Percentiles rank a stretch among this genome's conserved stretches.
Evolutionary conservation across 2,329 filamentous ascomycete genomes (phyloP).

Genomic region (Fusarium sororula): DNA sequence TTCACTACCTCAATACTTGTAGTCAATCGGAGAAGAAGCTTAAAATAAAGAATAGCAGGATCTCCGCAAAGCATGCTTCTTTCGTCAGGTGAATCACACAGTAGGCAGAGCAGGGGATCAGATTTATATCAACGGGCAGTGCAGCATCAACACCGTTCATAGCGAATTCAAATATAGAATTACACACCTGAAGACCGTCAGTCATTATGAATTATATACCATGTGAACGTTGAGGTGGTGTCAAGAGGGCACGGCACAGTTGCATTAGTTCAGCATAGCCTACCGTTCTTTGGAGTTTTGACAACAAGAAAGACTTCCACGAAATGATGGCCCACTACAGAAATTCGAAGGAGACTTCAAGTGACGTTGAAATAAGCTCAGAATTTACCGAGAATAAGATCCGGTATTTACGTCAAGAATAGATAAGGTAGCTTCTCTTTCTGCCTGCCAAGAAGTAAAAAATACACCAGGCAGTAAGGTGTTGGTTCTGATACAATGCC

Average conservation of each 20-base stretch:
- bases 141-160: neutral
- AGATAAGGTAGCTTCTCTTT: neutral
- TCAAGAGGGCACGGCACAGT: neutral
- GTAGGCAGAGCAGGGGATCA: neutral
- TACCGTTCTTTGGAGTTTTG: neutral
- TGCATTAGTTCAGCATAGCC: neutral
- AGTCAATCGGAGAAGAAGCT: neutral
- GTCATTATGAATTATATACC: slow-evolving; percentile 13
- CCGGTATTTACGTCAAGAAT: neutral
- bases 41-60: neutral
- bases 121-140: neutral
- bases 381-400: neutral
- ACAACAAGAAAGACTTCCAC: neutral
- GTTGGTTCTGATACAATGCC: neutral
- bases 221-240: slow-evolving; percentile 4
- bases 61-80: slow-evolving; percentile 32
- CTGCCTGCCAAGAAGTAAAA: neutral
- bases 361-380: slow-evolving; percentile 38
- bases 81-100: slow-evolving; percentile 9
- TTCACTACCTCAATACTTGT: neutral
- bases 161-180: neutral
- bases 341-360: neutral
- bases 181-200: neutral
- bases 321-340: neutral
- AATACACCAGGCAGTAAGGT: slow-evolving; percentile 4